Percentiles rank a stretch among this genome's conserved stretches.
These are phyloP conservation scores for Amoebophrya sp. DNA, from an alignment of 169 alveolate species.

Conservation along the genomic window DNA sequence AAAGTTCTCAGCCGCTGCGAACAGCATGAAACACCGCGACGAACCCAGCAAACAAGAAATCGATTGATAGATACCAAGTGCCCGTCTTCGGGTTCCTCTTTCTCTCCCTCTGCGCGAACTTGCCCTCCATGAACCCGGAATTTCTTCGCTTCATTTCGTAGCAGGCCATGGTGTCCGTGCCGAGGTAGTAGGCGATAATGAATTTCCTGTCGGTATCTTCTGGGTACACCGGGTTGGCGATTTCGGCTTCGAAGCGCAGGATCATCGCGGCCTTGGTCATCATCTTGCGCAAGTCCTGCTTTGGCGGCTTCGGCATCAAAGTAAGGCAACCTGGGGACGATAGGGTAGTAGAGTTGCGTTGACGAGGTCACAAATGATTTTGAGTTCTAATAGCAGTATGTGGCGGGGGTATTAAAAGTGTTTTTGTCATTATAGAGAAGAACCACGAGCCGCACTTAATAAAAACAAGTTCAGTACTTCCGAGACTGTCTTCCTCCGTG, in stretches of 20 bases:
- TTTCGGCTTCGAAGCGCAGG: slow-evolving; percentile 68
- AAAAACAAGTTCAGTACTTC: slow-evolving; percentile 52
- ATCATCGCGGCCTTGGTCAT: slow-evolving; percentile 64
- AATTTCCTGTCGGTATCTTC: slow-evolving; percentile 71
- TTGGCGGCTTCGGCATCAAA: slow-evolving; percentile 67
- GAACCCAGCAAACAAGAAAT: no score
- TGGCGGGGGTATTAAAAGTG: no score
- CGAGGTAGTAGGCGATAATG: slow-evolving; percentile 63
- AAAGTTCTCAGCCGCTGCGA: no score
- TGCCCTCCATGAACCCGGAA: slow-evolving; percentile 71
- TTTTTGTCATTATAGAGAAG: no score
- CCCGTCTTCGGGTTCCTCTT: slow-evolving; percentile 66
- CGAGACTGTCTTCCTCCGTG: slow-evolving; percentile 69
- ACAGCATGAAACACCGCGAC: no score
- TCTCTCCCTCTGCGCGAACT: slow-evolving; percentile 66
- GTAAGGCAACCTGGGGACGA: slow-evolving; percentile 32
- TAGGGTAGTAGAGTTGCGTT: no score
- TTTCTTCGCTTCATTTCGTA: slow-evolving; percentile 69
- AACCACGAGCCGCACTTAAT: neutral
- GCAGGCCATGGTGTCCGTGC: slow-evolving; percentile 67
- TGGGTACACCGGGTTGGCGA: slow-evolving; percentile 59
- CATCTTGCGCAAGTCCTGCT: slow-evolving; percentile 64
- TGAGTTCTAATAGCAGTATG: no score
- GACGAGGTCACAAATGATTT: no score
- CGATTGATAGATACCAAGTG: neutral